Conservation (phyloP, 2,329 filamentous ascomycete genomes). For the Pseudophaeomoniella oleicola region DNA sequence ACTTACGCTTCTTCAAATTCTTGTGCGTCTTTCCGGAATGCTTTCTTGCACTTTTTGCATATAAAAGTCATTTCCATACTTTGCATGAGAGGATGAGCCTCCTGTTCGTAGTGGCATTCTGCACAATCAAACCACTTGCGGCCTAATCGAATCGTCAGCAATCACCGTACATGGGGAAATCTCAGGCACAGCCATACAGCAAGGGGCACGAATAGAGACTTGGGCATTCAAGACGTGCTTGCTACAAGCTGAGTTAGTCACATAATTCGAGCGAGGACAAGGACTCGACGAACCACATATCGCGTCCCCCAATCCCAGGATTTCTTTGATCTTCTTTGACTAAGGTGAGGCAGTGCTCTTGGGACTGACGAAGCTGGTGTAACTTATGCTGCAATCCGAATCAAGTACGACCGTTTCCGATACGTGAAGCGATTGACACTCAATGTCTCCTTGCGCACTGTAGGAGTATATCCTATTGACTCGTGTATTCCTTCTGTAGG, state of each 20-base stretch:
- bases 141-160: slow-evolving; percentile 34
- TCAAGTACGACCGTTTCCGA: no score
- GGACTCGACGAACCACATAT: neutral
- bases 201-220: slow-evolving; percentile 87
- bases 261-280: no score
- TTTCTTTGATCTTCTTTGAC: no score
- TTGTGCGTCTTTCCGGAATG: slow-evolving; percentile 82
- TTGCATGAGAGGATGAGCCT: slow-evolving; percentile 63
- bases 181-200: slow-evolving; percentile 50
- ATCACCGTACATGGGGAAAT: slow-evolving; percentile 2
- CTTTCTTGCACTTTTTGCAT: slow-evolving; percentile 98
- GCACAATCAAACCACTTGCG: slow-evolving; percentile 98
- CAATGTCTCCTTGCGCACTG: no score
- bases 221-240: slow-evolving; percentile 98
- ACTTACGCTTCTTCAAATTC: slow-evolving; percentile 72
- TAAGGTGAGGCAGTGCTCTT: no score
- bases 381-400: no score
- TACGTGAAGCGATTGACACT: no score
- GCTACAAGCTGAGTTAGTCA: slow-evolving; percentile 32
- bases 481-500: no score
- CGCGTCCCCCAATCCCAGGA: no score
- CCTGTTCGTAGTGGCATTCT: slow-evolving; percentile 76
- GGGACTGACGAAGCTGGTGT: no score
- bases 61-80: slow-evolving; percentile 81
- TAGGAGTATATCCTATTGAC: no score